Evolutionary conservation across 495 filamentous ascomycete species (phyloP), one percentile per base, ranked within the genome.

Genomic region (Neurospora pannonica): DNA sequence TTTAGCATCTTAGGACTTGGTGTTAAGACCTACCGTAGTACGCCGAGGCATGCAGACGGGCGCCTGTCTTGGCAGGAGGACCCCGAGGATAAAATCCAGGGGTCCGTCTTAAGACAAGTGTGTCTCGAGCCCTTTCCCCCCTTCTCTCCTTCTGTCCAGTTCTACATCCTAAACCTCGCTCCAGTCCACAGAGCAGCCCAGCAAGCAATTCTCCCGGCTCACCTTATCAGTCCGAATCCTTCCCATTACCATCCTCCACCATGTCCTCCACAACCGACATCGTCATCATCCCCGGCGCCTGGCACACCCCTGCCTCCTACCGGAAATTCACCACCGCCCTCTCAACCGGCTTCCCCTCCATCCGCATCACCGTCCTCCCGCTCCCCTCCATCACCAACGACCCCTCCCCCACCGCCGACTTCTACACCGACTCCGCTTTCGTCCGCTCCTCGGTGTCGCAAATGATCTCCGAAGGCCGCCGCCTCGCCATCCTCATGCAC

Each of bases 401-500:
- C 24, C 71, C 43, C 42, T 54, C 71, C 17, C 71, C 71, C 2
- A 60, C 34, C 31, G 71, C 13, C n/a, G 42, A 34, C 31, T 54
- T 62, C 2, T 38, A 31, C 71, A 21, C 31, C 17, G 71, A 72
- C 31, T 10, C 42, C 5, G n/a, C 34, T 2, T 31, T 21, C 34
- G 43, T 62, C 31, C 71, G 36, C 31, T 60, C 43, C 42, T 36
- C 39, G 15, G 36, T 72, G 11, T 2, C 17, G 0, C 5, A 34
- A 4, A 46, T 72, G 34, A 42, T 72, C 17, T 17, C 37, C 34
- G 13, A 31, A 24, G 71, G 43, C 31, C 42, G 43, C 2, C 46
- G 31, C 34, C 73, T 83, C 5, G 67, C 80, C 37, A 77, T 75
- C 11, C 37, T 84, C 13, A 78, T 84, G 79, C 83, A 84, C 48